A percentile compares a stretch with the other conserved stretches of the same genome.
Evolutionary conservation across 371 early-diverging fungal species (phyloP).

Genomic region (Mucor irregularis): DNA sequence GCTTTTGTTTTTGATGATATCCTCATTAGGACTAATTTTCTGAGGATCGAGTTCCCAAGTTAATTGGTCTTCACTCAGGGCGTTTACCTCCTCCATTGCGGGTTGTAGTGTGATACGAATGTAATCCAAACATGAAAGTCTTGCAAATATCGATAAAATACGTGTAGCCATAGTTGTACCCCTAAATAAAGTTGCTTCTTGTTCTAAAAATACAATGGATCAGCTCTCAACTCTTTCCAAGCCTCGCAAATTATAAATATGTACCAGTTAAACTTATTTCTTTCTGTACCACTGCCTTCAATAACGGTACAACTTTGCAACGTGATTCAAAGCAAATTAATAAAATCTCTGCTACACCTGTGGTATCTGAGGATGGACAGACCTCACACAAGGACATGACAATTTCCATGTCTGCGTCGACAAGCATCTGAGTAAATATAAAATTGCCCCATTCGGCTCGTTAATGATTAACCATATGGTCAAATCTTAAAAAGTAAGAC

Average conservation of each 20-base stretch:
- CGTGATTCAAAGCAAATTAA: slow-evolving; percentile 80
- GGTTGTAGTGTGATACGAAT: slow-evolving; percentile 81
- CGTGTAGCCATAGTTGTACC: slow-evolving; percentile 90
- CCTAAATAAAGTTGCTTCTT: slow-evolving; percentile 86
- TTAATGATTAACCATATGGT: background rate
- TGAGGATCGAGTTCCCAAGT: slow-evolving; percentile 85
- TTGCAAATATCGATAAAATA: slow-evolving; percentile 78
- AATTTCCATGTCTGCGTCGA: slow-evolving; percentile 71
- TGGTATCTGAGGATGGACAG: slow-evolving; percentile 80
- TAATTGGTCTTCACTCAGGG: slow-evolving; percentile 41
- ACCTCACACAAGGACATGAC: slow-evolving; percentile 86
- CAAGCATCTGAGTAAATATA: slow-evolving; percentile 61
- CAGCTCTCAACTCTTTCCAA: no score
- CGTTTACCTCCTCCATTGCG: slow-evolving; percentile 60
- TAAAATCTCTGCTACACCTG: slow-evolving; percentile 77
- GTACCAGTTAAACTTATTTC: slow-evolving; percentile 79
- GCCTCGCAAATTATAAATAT: no score
- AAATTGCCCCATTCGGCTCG: no score
- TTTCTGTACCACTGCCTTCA: slow-evolving; percentile 77
- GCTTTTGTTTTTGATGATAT: slow-evolving; percentile 66
- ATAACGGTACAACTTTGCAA: slow-evolving; percentile 61
- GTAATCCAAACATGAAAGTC: slow-evolving; percentile 77
- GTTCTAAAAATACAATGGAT: no score
- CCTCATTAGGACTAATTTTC: slow-evolving; percentile 63
- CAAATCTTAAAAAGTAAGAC: no score